phyloP scores from a whole-genome alignment of 2,329 filamentous ascomycete genomes.

The Aspergillus ochraceus region DNA sequence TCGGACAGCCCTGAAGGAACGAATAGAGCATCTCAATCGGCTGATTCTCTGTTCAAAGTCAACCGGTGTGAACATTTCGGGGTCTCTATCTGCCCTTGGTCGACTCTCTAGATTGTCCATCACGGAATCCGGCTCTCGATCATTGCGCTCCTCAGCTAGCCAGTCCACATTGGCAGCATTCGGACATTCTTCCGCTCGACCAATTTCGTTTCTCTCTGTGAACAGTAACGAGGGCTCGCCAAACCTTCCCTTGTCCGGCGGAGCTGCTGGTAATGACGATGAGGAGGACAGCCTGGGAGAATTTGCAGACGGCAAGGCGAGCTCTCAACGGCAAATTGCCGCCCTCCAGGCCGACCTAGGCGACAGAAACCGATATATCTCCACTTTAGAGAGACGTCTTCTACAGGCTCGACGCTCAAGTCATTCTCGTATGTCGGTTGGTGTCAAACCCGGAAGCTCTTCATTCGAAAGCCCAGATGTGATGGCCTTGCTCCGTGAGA shows the following conservation, averaged over 20 bases:
- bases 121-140: slow-evolving; percentile 48
- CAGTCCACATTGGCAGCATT: slow-evolving; percentile 56
- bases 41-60: slow-evolving; percentile 95
- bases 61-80: slow-evolving; percentile 79
- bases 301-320: slow-evolving; percentile 82
- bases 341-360: slow-evolving; percentile 91
- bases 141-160: slow-evolving; percentile 68
- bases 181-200: slow-evolving; percentile 59
- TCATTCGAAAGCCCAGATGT: slow-evolving; percentile 79
- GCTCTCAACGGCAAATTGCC: slow-evolving; percentile 77
- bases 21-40: slow-evolving; percentile 94
- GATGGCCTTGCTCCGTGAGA: slow-evolving; percentile 73
- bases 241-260: slow-evolving; percentile 30
- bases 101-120: slow-evolving; percentile 63
- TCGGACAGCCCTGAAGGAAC: slow-evolving; percentile 90
- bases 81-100: slow-evolving; percentile 69
- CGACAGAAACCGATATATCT: slow-evolving; percentile 97
- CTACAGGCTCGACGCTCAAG: slow-evolving; percentile 88
- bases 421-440: slow-evolving; percentile 80
- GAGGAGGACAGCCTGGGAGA: slow-evolving; percentile 75
- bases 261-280: slow-evolving; percentile 42
- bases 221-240: slow-evolving; percentile 41
- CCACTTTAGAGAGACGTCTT: slow-evolving; percentile 86
- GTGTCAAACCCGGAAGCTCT: slow-evolving; percentile 64
- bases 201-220: slow-evolving; percentile 66